Evolutionary conservation across 78 protist species (phyloP), one percentile per base, ranked within the genome.

Genomic region (Creolimax fragrantissima): DNA sequence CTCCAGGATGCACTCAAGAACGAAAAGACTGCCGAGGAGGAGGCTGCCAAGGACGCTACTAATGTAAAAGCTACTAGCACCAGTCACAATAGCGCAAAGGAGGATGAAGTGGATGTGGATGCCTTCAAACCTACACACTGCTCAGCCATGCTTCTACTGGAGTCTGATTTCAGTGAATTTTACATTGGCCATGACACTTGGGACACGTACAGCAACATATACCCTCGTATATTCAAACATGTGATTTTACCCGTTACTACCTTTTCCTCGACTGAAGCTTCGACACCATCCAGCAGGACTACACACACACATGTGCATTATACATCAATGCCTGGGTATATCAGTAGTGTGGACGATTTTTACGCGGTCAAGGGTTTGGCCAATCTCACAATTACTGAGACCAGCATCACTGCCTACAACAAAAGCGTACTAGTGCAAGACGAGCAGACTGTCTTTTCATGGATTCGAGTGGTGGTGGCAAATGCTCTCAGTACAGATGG

Each of bases 371-470:
- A 42, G 83, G 92, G 92, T 35, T 32, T 7, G 37, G 11, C 47
- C 7, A 88, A 45, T 36, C 47, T 88, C 37, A 11, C 7, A 1
- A 95, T 94, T n/a, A 88, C 93, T 43, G 96, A 96, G 93, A 96
- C 97, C n/a, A 93, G 96, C 91, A 93, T 86, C 83, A 91, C 92
- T 58, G 74, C 74, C 39, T 58, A 58, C 1, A 24, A 58, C 74
- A 58, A 58, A 24, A 58, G 74, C 24, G 74, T 58, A 24, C 74
- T 58, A 32, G 42, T 93, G 35, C 84, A 93, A 89, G 92, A 94
- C 90, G 42, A 42, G 43, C 74, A 58, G 11, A 5, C 92, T 1
- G 92, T 93, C 36, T 5, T 7, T 1, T 44, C 83, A n/a, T 90
- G 45, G 83, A 42, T 42, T 3, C 74, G 92, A 42, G 92, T 37